Percentiles rank a stretch among this genome's conserved stretches.
Evolutionary conservation across 257 asterid genomes (phyloP).

Genomic region (Anisodus acutangulus): DNA sequence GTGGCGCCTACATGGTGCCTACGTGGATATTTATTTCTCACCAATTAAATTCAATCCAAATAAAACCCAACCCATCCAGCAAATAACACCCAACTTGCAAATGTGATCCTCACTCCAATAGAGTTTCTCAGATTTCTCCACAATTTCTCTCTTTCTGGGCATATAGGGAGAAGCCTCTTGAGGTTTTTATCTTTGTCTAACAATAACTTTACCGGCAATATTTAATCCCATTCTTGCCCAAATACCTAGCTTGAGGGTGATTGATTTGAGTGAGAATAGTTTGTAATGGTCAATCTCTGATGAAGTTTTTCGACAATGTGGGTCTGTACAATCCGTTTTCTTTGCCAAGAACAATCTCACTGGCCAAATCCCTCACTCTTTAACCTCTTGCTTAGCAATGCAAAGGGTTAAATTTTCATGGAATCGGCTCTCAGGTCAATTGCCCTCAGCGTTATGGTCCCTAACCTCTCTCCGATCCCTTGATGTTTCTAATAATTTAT

Average conservation of each 20-base stretch:
- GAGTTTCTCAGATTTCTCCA: conserved; percentile 72
- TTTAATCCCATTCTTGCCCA: conserved; percentile 64
- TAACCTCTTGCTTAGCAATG: conserved; percentile 59
- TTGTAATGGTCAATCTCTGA: conserved; percentile 61
- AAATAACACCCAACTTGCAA: background rate
- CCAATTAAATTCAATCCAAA: too few relatives aligned
- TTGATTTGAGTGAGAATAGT: conserved; percentile 65
- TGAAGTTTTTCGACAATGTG: conserved; percentile 67
- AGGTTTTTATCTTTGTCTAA: conserved; percentile 55
- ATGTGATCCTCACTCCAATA: conserved; percentile 57
- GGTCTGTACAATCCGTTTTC: conserved; percentile 56
- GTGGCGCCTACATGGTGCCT: too few relatives aligned
- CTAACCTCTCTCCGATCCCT: conserved; percentile 53
- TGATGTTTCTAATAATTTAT: conserved; percentile 69
- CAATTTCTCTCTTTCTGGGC: conserved; percentile 71
- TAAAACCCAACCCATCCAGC: too few relatives aligned
- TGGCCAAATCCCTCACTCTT: conserved; percentile 61
- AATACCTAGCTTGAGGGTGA: conserved; percentile 47
- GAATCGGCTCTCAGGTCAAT: conserved; percentile 64
- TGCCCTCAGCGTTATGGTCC: conserved; percentile 57
- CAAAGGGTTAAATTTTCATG: conserved; percentile 66
- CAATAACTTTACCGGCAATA: conserved; percentile 65
- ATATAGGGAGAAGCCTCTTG: conserved; percentile 68
- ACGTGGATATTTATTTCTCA: too few relatives aligned
- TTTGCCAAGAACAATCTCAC: conserved; percentile 71